Evolutionary conservation across 1,284 basidiomycete genomes (phyloP).

Genomic region (Malassezia arunalokei): DNA sequence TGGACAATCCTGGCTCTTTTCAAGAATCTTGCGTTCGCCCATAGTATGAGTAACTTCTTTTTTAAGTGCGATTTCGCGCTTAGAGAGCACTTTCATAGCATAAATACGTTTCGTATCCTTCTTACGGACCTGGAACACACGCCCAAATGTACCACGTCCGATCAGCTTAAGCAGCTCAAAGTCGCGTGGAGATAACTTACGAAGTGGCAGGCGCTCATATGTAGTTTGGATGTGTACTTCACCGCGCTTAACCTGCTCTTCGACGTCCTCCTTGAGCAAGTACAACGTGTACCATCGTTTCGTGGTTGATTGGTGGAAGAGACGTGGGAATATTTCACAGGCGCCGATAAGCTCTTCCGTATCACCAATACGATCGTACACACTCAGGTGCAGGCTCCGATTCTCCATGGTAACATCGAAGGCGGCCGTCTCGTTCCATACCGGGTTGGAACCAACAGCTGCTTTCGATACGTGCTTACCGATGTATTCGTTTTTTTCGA

Average conservation of each 20-base stretch:
- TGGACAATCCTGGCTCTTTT: constrained; percentile 81
- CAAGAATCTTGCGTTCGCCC: constrained; percentile 95
- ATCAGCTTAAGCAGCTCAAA: constrained; percentile 99
- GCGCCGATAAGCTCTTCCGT: constrained; percentile 79
- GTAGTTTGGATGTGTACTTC: constrained; percentile 90
- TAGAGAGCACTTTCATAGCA: constrained; percentile 98
- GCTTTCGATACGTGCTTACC: constrained; percentile 56
- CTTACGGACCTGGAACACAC: constrained; percentile 95
- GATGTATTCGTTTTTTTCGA: constrained; percentile 98
- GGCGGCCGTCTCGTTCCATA: constrained; percentile 97
- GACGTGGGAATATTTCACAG: constrained; percentile 75
- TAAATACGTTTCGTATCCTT: constrained; percentile 96
- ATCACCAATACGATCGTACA: constrained; percentile 80
- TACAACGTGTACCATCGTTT: constrained; percentile 92
- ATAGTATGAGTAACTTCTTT: constrained; percentile 99
- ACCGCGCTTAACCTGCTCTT: constrained; percentile 49
- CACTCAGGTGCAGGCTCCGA: constrained; percentile 73
- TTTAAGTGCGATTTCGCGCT: constrained; percentile 96
- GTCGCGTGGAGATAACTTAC: constrained; percentile 52
- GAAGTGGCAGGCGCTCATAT: constrained; percentile 55
- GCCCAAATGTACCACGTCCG: constrained; percentile 92
- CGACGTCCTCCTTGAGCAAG: constrained; percentile 28
- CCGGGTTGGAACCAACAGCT: constrained; percentile 54
- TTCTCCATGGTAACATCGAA: constrained; percentile 78
- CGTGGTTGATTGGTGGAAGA: constrained; percentile 80